Percentiles rank a stretch among this genome's conserved stretches.
phyloP scores from a whole-genome alignment of 768 basidiomycete species.

The Tricholoma bakamatsutake region DNA sequence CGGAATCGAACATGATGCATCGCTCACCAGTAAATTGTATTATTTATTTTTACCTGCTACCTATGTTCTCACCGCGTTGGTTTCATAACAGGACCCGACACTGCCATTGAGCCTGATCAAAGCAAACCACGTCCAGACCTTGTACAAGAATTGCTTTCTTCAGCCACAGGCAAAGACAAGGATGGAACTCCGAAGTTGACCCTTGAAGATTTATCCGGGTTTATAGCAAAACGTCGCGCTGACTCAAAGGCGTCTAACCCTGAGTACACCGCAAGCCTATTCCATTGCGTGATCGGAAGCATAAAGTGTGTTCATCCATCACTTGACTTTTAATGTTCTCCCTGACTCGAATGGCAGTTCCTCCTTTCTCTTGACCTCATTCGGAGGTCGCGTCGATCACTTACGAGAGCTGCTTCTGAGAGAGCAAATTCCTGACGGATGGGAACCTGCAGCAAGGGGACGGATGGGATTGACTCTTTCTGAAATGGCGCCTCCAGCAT shows the following conservation, averaged over 20 bases:
- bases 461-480: slow-evolving; percentile 46
- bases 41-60: background rate
- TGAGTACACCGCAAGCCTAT: slow-evolving; percentile 41
- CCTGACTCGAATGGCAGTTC: slow-evolving; percentile 35
- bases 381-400: slow-evolving; percentile 54
- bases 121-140: slow-evolving; percentile 37
- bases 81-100: slow-evolving; percentile 44
- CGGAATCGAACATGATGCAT: slow-evolving; percentile 66
- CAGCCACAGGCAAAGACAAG: slow-evolving; percentile 49
- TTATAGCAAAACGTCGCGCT: slow-evolving; percentile 50
- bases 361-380: slow-evolving; percentile 53
- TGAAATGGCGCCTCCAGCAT: background rate
- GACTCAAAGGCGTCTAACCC: slow-evolving; percentile 46
- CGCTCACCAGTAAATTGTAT: slow-evolving; percentile 46
- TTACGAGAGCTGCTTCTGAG: slow-evolving; percentile 50
- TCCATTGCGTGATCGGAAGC: slow-evolving; percentile 58
- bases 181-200: slow-evolving; percentile 43
- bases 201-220: slow-evolving; percentile 46
- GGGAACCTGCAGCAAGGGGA: slow-evolving; percentile 52
- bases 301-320: slow-evolving; percentile 40
- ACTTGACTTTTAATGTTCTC: background rate
- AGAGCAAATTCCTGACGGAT: slow-evolving; percentile 62
- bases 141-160: slow-evolving; percentile 46
- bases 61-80: slow-evolving; percentile 7
- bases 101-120: slow-evolving; percentile 41